A percentile compares a stretch with the other conserved stretches of the same genome.
Evolutionary conservation across 768 basidiomycete genomes (phyloP).

Genomic region (Termitomyces sp.): DNA sequence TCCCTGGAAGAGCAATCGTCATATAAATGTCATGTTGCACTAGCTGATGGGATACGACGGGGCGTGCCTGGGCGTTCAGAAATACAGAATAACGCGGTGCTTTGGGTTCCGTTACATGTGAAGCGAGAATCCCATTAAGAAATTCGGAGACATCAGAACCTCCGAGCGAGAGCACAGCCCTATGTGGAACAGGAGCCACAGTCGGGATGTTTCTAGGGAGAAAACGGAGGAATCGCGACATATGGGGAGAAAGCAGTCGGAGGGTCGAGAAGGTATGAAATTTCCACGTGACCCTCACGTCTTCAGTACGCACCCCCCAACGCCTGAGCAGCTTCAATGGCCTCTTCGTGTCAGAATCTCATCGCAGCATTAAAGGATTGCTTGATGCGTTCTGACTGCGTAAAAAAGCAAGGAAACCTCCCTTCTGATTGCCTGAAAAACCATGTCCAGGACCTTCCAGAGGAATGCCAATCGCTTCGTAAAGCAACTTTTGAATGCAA

Average conservation of each 20-base stretch:
- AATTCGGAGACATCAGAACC: conserved; percentile 82
- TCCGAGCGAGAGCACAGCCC: conserved; percentile 69
- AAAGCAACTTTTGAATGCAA: conserved; percentile 90
- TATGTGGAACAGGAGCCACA: conserved; percentile 59
- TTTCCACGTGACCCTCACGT: background rate
- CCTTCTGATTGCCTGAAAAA: conserved; percentile 84
- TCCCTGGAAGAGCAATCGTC: conserved; percentile 50
- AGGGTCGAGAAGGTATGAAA: background rate
- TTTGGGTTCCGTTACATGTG: conserved; percentile 38
- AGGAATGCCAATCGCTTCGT: conserved; percentile 74
- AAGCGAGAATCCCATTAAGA: conserved; percentile 73
- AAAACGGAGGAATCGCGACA: conserved; percentile 32
- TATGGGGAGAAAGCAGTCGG: background rate
- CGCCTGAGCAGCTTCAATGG: conserved; percentile 41
- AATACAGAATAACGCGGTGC: conserved; percentile 69
- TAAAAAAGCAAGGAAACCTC: conserved; percentile 70
- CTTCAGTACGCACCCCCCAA: background rate
- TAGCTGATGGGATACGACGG: conserved; percentile 11
- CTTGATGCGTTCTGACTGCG: conserved; percentile 83
- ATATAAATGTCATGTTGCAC: conserved; percentile 4
- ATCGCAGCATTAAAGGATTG: conserved; percentile 81
- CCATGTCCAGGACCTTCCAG: conserved; percentile 73
- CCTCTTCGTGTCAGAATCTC: conserved; percentile 77
- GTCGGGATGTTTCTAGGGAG: conserved; percentile 49
- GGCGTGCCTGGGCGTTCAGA: conserved; percentile 72